Evolutionary conservation across 2,329 filamentous ascomycete species (phyloP).

Genomic region (Westerdykella sp.): DNA sequence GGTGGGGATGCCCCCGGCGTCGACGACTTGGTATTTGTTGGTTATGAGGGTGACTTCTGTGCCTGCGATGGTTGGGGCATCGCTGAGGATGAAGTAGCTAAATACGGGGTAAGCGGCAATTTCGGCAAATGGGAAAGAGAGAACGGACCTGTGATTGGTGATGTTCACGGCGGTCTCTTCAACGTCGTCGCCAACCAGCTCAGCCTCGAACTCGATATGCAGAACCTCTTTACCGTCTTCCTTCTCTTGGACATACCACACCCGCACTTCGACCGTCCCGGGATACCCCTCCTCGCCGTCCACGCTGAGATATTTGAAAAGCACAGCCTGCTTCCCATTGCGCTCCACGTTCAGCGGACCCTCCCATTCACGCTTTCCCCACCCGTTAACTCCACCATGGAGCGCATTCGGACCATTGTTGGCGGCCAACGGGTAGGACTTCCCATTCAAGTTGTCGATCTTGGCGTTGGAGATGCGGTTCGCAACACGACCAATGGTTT

Average conservation of each 20-base stretch:
- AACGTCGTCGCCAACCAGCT: constrained; percentile 64
- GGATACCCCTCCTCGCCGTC: constrained; percentile 90
- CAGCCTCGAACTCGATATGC: constrained; percentile 83
- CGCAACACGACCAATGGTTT: constrained; percentile 78
- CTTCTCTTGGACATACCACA: constrained; percentile 72
- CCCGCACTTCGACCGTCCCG: constrained; percentile 69
- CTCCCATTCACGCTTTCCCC: constrained; percentile 73
- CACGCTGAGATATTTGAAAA: constrained; percentile 54
- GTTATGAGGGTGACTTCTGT: constrained; percentile 56
- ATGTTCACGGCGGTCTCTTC: constrained; percentile 90
- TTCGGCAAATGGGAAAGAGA: neutral
- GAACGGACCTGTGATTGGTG: constrained; percentile 81
- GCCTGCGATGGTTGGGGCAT: constrained; percentile 53
- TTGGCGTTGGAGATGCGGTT: constrained; percentile 73
- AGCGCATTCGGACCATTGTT: constrained; percentile 72
- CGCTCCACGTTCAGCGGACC: constrained; percentile 57
- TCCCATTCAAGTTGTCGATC: constrained; percentile 66
- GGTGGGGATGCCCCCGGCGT: constrained; percentile 67
- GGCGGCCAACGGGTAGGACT: constrained; percentile 61
- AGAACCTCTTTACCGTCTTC: constrained; percentile 66
- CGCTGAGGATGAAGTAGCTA: constrained; percentile 64
- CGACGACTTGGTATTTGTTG: constrained; percentile 65
- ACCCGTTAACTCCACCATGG: constrained; percentile 56
- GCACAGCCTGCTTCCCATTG: constrained; percentile 41
- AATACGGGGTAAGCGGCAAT: neutral